Base-by-base conservation (phyloP, 768 basidiomycete species). In the Fistulinella prunicolor region DNA sequence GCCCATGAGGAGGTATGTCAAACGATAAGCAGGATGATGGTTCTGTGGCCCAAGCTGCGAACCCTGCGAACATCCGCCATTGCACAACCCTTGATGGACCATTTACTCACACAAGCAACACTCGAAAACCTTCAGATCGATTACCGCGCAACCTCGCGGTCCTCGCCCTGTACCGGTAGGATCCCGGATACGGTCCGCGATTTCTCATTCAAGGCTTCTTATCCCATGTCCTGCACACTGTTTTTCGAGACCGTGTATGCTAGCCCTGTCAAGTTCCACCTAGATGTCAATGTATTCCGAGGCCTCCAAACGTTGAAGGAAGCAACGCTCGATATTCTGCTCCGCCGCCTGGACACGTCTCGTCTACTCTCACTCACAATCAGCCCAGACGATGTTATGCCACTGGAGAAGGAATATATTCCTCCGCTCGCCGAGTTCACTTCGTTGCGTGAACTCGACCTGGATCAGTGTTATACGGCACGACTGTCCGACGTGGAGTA, bases 81-180 rank as follows among this genome's bases (percentile, higher is more conserved):
- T 9, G 4, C 43, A 6, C 60, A 54, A 30, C 9, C 47, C 13
- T 39, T 49, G 22, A 56, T 54, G 54, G 52, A 53, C 32, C 36
- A 52, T 3, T 30, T 62, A 2, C 26, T 49, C 29, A 28, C 44
- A 3, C 29, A 13, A 10, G 22, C 17, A 13, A 13, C 19, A 1
- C 37, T 62, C 5, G 50, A 50, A 16, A 39, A 48, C 3, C 57
- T 62, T 14, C 35, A 22, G 4, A 47, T 62, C 43, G 48, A 62
- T 16, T 48, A 32, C 19, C 36, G 47, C 13, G 4, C n/a, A 0
- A 30, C 47, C 24, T 51, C 50, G n/a, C n/a, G n/a, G n/a, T 35
- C 47, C 24, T 51, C 50, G 0, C 53, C 54, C n/a, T 62, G 50
- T 26, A 4, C 19, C 7, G 60, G 55, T 6, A 34, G 30, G 10